Base-by-base conservation (phyloP, 768 basidiomycete genomes). In the Galerina sulciceps region DNA sequence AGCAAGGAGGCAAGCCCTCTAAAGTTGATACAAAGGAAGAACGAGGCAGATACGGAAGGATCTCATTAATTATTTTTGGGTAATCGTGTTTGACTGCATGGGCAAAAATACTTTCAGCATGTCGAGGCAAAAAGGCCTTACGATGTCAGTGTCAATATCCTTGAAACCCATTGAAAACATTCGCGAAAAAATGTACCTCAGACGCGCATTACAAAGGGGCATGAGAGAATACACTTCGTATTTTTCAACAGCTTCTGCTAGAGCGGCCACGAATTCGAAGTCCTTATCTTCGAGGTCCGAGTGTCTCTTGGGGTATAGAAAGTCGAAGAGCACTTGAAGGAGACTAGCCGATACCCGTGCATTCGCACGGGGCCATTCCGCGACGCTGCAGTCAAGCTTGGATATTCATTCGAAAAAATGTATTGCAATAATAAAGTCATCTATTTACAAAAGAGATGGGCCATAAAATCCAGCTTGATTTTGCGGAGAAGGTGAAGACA, bases 71-170 rank as follows among this genome's bases (percentile, higher is more conserved):
- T 9, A 65, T 41, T 14, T 63, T 59, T 15, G 53, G 60, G 48
- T 62, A 60, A 14, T 50, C 52, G 50, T 66, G 62, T 23, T 57
- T 63, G n/a, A 55, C 59, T 23, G 63, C 66, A 50, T 67, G 62
- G 15, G 37, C 40, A 22, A 67, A 46, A 17, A 66, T 51, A 15
- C 62, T 59, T 22, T 40, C 49, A 0, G 66, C 45, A 52, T 65
- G 59, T 22, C 60, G 26, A 6, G 61, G 62, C 9, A 65, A 50
- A 23, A 42, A 36, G 14, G 60, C 38, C 13, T 65, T 66, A 17
- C 6, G 22, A 31, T 17, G 34, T 11, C 9, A 11, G 35, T 41
- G 18, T 6, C 40, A 17, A 15, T 22, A 45, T 46, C 23, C 22
- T 14, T 26, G 31, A 51, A 36, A 31, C 26, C 26, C 26, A 31